phyloP scores from a whole-genome alignment of 2,329 filamentous ascomycete species.

The Lasiodiplodia hormozganensis region DNA sequence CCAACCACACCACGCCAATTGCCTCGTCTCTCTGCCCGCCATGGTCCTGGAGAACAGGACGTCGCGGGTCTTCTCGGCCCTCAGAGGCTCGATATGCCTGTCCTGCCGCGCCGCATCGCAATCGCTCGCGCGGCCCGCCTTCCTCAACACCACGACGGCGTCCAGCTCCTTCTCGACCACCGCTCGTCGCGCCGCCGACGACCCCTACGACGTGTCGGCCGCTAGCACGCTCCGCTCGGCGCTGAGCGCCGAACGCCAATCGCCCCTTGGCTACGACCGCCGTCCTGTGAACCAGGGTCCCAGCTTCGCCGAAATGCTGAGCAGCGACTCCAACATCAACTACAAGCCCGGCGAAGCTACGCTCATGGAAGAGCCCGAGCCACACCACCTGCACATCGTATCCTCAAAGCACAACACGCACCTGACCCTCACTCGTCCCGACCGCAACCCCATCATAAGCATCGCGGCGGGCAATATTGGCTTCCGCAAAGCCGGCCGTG shows the following conservation, averaged over 20 bases:
- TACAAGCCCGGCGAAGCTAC: slow-evolving; percentile 5
- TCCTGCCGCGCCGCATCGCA: slow-evolving; percentile 18
- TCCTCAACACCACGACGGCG: slow-evolving; percentile 2
- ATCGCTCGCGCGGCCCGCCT: slow-evolving; percentile 9
- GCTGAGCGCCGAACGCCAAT: background rate
- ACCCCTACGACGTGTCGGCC: background rate
- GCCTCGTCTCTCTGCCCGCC: background rate
- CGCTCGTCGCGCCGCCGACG: slow-evolving; percentile 11
- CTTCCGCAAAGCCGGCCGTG: slow-evolving; percentile 82
- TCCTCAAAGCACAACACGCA: slow-evolving; percentile 94
- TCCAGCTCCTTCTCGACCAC: slow-evolving; percentile 8
- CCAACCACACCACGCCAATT: slow-evolving; percentile 2
- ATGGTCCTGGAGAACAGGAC: slow-evolving; percentile 2
- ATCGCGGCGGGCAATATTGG: slow-evolving; percentile 86
- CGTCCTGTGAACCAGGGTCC: no score
- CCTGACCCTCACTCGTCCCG: slow-evolving; percentile 85
- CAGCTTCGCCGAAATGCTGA: slow-evolving; percentile 5
- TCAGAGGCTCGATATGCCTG: slow-evolving; percentile 14
- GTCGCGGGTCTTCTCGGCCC: slow-evolving; percentile 17
- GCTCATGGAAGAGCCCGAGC: slow-evolving; percentile 51
- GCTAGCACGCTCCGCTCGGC: background rate
- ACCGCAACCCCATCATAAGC: slow-evolving; percentile 78
- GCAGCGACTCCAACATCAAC: background rate
- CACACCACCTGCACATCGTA: slow-evolving; percentile 88
- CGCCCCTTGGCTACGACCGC: background rate